Conservation (phyloP, 2,329 filamentous ascomycete genomes). For the Coniochaeta sp. region DNA sequence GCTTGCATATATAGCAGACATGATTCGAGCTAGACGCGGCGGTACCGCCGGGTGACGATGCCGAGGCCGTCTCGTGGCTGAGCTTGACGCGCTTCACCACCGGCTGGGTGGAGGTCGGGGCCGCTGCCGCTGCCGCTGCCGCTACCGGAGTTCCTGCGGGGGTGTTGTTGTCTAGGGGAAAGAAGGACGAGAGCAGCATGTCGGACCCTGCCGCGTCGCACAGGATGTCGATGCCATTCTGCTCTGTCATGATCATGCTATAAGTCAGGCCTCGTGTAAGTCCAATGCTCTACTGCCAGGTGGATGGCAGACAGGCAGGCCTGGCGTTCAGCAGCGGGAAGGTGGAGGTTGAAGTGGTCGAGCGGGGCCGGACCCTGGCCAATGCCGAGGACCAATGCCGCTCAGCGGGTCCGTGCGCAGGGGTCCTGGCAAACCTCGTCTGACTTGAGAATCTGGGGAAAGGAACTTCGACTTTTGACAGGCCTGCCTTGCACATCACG, state of each 20-base stretch:
- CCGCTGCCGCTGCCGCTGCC: constrained; percentile 8
- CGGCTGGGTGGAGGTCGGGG: constrained; percentile 1
- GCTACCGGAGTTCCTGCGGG: constrained; percentile 3
- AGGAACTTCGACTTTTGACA: too few relatives aligned
- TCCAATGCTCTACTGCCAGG: neutral
- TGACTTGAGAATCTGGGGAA: too few relatives aligned
- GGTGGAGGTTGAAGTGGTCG: neutral
- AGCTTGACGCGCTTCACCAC: constrained; percentile 12
- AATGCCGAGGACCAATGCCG: neutral
- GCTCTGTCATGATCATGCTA: constrained; percentile 15
- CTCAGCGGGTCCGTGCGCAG: neutral
- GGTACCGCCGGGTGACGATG: too few relatives aligned
- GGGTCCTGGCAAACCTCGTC: too few relatives aligned
- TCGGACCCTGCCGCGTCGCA: constrained; percentile 19
- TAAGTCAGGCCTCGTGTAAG: neutral
- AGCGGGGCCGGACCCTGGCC: neutral
- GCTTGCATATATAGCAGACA: constrained; percentile 19
- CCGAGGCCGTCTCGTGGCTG: constrained; percentile 4
- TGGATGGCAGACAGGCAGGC: neutral
- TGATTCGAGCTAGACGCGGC: constrained; percentile 8
- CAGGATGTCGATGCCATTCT: constrained; percentile 20
- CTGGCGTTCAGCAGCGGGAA: neutral
- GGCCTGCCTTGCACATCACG: too few relatives aligned
- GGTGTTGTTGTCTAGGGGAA: too few relatives aligned
- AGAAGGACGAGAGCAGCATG: constrained; percentile 1